Evolutionary conservation across 2,329 filamentous ascomycete genomes (phyloP).

Genomic region (Massarina eburnea): DNA sequence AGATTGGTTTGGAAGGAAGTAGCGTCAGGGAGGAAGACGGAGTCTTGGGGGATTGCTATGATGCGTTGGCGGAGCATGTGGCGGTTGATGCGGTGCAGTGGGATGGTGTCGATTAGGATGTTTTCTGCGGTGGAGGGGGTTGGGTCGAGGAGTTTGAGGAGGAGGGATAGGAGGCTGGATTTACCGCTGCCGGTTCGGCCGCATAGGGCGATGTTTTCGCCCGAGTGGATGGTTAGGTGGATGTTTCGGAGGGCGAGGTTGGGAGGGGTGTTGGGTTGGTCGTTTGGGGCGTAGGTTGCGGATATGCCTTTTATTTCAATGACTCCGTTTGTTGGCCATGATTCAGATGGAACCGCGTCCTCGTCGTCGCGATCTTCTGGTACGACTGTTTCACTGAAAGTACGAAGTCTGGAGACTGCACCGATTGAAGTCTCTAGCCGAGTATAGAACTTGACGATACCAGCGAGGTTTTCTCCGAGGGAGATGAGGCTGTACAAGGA

Average conservation of each 20-base stretch:
- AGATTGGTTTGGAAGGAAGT: too few relatives aligned
- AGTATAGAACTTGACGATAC: conserved; percentile 15
- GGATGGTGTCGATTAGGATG: conserved; percentile 8
- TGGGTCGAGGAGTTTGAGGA: conserved; percentile 15
- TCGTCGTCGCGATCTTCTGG: conserved; percentile 18
- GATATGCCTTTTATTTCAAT: conserved; percentile 42
- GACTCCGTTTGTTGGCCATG: conserved; percentile 32
- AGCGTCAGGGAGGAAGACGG: too few relatives aligned
- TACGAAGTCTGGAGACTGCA: conserved; percentile 18
- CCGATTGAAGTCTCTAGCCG: conserved; percentile 22
- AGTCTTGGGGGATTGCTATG: conserved; percentile 52
- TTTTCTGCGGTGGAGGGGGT: conserved; percentile 3
- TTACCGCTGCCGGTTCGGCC: conserved; percentile 53
- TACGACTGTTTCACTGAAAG: conserved; percentile 12
- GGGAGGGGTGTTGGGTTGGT: neutral
- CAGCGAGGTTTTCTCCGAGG: conserved; percentile 10
- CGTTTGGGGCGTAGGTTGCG: conserved; percentile 25
- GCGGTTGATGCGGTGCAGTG: conserved; percentile 9
- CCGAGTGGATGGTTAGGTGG: conserved; percentile 46
- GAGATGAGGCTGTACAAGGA: conserved; percentile 16
- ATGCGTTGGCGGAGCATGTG: conserved; percentile 28
- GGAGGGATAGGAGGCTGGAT: conserved; percentile 9
- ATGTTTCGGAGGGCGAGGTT: conserved; percentile 26
- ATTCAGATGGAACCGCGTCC: conserved; percentile 11
- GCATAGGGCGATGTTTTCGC: conserved; percentile 51